Evolutionary conservation across 352 stramenopile genomes (phyloP), one percentile per base, ranked within the genome.

Genomic region (Phytophthora multivora): DNA sequence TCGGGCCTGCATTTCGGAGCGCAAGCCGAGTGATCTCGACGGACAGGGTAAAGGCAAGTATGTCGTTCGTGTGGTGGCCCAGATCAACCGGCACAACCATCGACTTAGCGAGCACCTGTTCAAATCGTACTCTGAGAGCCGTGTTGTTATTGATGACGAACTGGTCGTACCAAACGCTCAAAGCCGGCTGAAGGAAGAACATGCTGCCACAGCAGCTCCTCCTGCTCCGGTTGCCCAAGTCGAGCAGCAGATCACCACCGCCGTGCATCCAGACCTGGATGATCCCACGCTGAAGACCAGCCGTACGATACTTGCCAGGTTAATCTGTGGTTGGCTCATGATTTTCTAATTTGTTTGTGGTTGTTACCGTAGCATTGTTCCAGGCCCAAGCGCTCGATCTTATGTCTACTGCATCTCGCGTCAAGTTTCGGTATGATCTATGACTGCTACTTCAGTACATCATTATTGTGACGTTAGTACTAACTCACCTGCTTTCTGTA

Each of bases 81-180:
- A 93, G 76, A 93, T 93, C 50, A 93, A 93, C 54, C 84, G 88
- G 55, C 85, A 93, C 54, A 93, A 93, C 62, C 85, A 93, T 58
- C 79, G 83, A n/a, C 58, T 93, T 49, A 93, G 85, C 48, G 85
- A 93, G 51, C 85, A 93, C 54, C 61, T 93, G 50, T 93, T 91
- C 69, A 93, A 93, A 69, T 93, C 85, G 50, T 93, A 93, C 65
- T 86, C 85, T 40, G 85, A 93, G 48, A 91, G 77, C 61, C 85
- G 85, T n/a, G 85, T 93, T 11, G 85, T 93, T 41, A 90, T 93
- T 60, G 85, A 93, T 40, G 85, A 93, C 41, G 85, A 93, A 36
- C 75, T 93, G 6, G 65, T 90, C 1, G 71, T 88, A 42, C 72
- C 77, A 18, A 70, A 75, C 16, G 40, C 51, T 10, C 80, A 86